Evolutionary conservation across 2,329 filamentous ascomycete genomes (phyloP).

Genomic region (Paecilomyces formosus): DNA sequence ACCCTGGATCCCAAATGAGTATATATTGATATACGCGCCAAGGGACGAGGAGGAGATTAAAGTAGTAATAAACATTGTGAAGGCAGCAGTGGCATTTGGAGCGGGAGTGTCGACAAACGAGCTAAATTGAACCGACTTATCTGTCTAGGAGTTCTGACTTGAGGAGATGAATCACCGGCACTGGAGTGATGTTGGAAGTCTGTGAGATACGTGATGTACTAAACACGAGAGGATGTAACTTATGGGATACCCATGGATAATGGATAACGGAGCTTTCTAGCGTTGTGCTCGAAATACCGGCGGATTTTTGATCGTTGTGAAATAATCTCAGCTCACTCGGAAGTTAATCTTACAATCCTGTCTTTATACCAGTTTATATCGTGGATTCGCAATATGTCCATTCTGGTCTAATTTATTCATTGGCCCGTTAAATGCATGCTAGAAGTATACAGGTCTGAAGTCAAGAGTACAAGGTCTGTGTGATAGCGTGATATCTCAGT

Average conservation of each 20-base stretch:
- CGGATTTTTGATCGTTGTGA: background rate
- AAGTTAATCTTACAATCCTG: background rate
- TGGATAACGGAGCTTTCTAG: background rate
- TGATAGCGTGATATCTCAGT: constrained; percentile 23
- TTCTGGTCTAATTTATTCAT: background rate
- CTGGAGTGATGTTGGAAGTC: background rate
- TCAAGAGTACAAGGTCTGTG: background rate
- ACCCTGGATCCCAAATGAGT: background rate
- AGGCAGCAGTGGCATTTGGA: constrained; percentile 37
- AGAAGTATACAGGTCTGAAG: background rate
- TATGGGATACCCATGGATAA: background rate
- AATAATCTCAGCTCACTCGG: background rate
- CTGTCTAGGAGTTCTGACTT: background rate
- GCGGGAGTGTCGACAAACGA: background rate
- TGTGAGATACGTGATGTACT: background rate
- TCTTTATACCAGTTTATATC: background rate
- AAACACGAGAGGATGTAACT: background rate
- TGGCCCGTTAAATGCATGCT: background rate
- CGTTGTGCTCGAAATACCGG: background rate
- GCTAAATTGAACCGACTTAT: background rate
- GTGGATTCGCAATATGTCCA: background rate
- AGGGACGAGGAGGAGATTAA: constrained; percentile 58
- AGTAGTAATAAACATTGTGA: constrained; percentile 58
- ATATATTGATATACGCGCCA: constrained; percentile 68
- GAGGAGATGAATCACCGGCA: background rate